These are phyloP conservation scores for Penicillium subrubescens DNA, from an alignment of 495 filamentous ascomycete species.

Conservation along the genomic window DNA sequence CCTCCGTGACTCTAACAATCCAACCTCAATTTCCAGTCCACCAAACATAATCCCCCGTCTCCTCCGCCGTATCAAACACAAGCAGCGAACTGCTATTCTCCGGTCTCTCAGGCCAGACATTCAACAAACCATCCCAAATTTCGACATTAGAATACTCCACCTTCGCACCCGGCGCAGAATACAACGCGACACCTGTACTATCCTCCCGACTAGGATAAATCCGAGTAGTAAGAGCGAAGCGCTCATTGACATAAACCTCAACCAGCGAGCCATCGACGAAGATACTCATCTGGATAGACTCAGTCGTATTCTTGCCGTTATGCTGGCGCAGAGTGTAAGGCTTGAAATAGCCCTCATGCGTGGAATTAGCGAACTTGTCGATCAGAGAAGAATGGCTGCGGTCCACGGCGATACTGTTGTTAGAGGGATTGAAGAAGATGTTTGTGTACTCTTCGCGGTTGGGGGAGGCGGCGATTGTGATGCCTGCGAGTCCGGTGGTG, in stretches of 20 bases:
- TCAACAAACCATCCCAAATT: constrained; percentile 22
- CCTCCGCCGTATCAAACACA: constrained; percentile 20
- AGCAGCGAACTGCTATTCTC: constrained; percentile 19
- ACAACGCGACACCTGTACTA: constrained; percentile 14
- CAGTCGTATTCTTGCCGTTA: neutral
- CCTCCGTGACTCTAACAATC: neutral
- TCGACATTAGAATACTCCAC: constrained; percentile 14
- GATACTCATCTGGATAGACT: constrained; percentile 16
- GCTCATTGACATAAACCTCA: constrained; percentile 22
- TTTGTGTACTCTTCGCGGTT: constrained; percentile 20
- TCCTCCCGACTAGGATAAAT: constrained; percentile 30
- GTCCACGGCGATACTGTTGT: constrained; percentile 15
- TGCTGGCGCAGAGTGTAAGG: constrained; percentile 5
- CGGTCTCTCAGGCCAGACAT: constrained; percentile 20
- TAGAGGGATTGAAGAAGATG: constrained; percentile 18
- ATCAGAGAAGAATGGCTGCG: constrained; percentile 18
- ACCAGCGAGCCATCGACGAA: constrained; percentile 22
- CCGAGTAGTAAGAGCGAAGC: constrained; percentile 20
- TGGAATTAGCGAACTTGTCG: constrained; percentile 6
- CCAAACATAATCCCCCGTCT: constrained; percentile 21
- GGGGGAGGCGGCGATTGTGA: constrained; percentile 17
- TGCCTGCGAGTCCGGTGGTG: constrained; percentile 15
- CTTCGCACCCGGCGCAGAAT: constrained; percentile 4
- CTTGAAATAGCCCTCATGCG: constrained; percentile 19
- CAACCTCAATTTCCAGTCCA: constrained; percentile 16